These are phyloP conservation scores for Ascomycota sp. DNA, from an alignment of 2,329 filamentous ascomycete species.

Conservation along the genomic window DNA sequence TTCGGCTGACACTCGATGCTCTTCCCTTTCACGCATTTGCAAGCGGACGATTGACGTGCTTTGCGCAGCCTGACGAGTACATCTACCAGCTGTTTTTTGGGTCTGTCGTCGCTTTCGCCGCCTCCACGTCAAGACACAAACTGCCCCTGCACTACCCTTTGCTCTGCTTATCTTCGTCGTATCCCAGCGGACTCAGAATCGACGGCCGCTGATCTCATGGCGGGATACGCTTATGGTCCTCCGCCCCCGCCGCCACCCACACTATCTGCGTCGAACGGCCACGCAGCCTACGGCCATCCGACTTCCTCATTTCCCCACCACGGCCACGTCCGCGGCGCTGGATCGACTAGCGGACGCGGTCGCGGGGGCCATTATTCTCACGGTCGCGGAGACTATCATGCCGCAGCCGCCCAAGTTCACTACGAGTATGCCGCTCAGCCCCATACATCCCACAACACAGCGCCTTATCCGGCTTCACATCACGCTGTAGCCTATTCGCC, in stretches of 20 bases:
- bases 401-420: constrained; percentile 13
- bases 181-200: background rate
- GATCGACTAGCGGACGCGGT: constrained; percentile 14
- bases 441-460: constrained; percentile 11
- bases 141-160: background rate
- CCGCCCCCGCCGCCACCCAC: constrained; percentile 30
- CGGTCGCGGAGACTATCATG: constrained; percentile 19
- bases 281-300: constrained; percentile 18
- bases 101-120: background rate
- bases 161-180: constrained; percentile 1
- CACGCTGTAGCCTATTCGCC: constrained; percentile 15
- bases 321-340: constrained; percentile 15
- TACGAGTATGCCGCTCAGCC: constrained; percentile 22
- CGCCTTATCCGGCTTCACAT: constrained; percentile 13
- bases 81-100: background rate
- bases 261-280: constrained; percentile 11
- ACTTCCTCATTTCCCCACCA: constrained; percentile 16
- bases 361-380: constrained; percentile 17
- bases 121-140: background rate
- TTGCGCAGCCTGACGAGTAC: no score
- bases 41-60: no score
- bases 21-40: background rate
- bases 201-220: constrained; percentile 13
- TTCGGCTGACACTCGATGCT: no score
- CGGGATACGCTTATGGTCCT: constrained; percentile 30